Conservation (phyloP, 2,329 filamentous ascomycete genomes). For the Epichloe sibirici region DNA sequence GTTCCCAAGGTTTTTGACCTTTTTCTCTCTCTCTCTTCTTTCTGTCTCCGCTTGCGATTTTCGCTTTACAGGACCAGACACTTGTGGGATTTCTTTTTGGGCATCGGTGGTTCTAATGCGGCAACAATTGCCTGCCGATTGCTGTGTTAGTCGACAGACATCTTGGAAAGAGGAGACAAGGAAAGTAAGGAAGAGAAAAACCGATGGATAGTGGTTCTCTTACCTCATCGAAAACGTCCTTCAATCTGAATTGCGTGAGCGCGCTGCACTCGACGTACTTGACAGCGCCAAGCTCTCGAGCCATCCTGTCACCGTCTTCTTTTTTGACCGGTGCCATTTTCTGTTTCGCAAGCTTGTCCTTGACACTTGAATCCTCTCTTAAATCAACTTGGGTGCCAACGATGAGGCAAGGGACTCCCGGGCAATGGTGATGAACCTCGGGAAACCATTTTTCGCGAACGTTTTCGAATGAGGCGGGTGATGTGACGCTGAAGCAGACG, state of each 20-base stretch:
- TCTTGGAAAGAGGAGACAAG: background rate
- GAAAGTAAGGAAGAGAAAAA: background rate
- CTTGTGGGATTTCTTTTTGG: slow-evolving; percentile 63
- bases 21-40: slow-evolving; percentile 5
- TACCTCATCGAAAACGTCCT: slow-evolving; percentile 99
- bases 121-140: slow-evolving; percentile 74
- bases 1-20: background rate
- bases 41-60: background rate
- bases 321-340: slow-evolving; percentile 89
- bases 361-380: slow-evolving; percentile 73
- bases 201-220: slow-evolving; percentile 13
- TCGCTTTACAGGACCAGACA: slow-evolving; percentile 53
- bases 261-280: slow-evolving; percentile 99
- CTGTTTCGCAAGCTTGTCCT: slow-evolving; percentile 87
- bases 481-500: slow-evolving; percentile 97
- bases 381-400: slow-evolving; percentile 97
- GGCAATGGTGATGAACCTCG: slow-evolving; percentile 97
- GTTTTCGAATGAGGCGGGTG: slow-evolving; percentile 96
- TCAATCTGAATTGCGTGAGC: slow-evolving; percentile 94
- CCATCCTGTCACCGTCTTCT: slow-evolving; percentile 92
- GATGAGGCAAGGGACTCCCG: slow-evolving; percentile 92
- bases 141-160: background rate
- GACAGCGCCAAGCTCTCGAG: slow-evolving; percentile 90
- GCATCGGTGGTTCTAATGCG: slow-evolving; percentile 74
- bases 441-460: slow-evolving; percentile 98